Evolutionary conservation across 1,284 basidiomycete genomes (phyloP), one percentile per base, ranked within the genome.

Genomic region (Ustilago cynodontis): DNA sequence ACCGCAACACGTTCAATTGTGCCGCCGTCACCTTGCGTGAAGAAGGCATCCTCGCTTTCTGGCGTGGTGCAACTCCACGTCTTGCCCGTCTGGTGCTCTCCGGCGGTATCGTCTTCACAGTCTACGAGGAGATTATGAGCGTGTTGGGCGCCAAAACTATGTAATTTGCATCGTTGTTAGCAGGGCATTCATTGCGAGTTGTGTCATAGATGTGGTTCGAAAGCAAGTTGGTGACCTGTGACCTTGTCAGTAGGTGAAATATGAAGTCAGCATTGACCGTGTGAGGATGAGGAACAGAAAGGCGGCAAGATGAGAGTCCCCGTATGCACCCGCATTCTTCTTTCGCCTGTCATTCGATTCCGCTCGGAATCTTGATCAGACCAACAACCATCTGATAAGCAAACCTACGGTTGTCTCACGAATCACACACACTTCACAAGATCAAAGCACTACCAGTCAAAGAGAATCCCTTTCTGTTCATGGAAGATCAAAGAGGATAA

Each of bases 41-140:
- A 86, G 94, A 97, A 84, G 95, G 95, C 9, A 74, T 95, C 16
- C 82, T 91, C 29, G 90, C 93, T 52, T 97, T 99, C 87, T 99
- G 96, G 96, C 93, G 93, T 24, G 96, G 96, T 1, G 94, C 96
- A 6, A 96, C 95, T 1, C 66, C 70, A 13, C 69, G 82, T 51
- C 64, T 81, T 43, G 68, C 66, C 9, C 73, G 59, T 39, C 54
- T 61, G 5, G 83, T 95, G 92, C 86, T 97, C 88, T 93, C 93
- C 65, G 95, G 96, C 18, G 96, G 95, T 1, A 95, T 99, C 81
- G 93, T 95, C 45, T 98, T 98, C 85, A 95, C 94, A 0, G 90
- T 95, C 50, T 79, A 79, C 64, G 77, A 79, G 41, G 72, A 79
- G 33, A 76, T 79, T 52, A 79, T 79, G 77, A 79, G 70, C 61